phyloP scores from a whole-genome alignment of 768 basidiomycete species.

The Kwoniella dejecticola region DNA sequence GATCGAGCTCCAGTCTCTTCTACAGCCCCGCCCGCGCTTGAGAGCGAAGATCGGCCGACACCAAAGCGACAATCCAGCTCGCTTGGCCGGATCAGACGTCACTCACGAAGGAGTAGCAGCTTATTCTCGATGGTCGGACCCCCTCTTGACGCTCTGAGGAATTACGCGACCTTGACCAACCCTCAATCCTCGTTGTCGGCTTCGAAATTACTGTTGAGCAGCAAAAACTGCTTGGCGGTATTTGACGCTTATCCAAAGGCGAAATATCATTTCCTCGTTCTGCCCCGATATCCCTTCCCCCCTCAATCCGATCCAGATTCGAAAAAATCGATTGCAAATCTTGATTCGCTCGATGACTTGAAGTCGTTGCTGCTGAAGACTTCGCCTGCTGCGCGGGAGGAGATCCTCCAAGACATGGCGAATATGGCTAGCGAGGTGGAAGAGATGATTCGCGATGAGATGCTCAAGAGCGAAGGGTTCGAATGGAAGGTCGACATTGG shows the following conservation, averaged over 20 bases:
- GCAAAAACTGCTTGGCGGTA: constrained; percentile 36
- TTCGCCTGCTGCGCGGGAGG: constrained; percentile 61
- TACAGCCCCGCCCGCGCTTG: not conserved
- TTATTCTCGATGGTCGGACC: constrained; percentile 4
- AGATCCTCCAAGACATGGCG: constrained; percentile 62
- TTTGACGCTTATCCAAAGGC: constrained; percentile 59
- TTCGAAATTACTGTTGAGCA: constrained; percentile 31
- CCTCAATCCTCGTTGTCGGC: constrained; percentile 30
- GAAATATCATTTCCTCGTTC: constrained; percentile 81
- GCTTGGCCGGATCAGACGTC: not conserved
- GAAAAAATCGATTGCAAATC: constrained; percentile 42
- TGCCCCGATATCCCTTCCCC: constrained; percentile 65
- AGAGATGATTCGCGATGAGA: constrained; percentile 73
- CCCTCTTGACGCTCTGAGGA: constrained; percentile 28
- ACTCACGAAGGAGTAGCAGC: constrained; percentile 1
- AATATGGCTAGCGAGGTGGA: constrained; percentile 65
- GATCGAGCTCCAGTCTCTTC: not conserved
- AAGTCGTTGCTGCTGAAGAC: constrained; percentile 63
- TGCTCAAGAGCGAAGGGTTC: constrained; percentile 61
- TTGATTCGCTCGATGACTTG: constrained; percentile 62
- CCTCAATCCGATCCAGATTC: constrained; percentile 37
- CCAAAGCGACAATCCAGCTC: not conserved
- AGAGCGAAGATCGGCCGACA: too few relatives aligned
- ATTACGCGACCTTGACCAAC: constrained; percentile 37
- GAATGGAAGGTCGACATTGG: constrained; percentile 66